phyloP scores from a whole-genome alignment of 768 basidiomycete genomes.

The Tulasnella sp. region DNA sequence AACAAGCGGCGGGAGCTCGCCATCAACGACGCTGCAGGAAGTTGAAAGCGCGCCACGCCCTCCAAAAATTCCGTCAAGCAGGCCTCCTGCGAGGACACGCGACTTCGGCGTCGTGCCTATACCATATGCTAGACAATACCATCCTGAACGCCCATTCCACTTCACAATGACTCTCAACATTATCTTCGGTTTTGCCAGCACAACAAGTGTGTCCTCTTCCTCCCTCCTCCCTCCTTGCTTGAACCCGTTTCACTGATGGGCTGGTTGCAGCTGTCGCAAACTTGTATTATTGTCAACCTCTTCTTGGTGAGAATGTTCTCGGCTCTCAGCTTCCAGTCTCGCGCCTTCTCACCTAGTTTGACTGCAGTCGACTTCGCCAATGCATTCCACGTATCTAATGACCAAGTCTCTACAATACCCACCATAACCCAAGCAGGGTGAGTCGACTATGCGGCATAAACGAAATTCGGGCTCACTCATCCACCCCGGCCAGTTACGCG shows the following conservation, averaged over 20 bases:
- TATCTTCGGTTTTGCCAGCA: constrained; percentile 30
- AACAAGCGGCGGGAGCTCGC: neutral
- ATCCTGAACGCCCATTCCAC: constrained; percentile 21
- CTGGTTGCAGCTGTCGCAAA: constrained; percentile 24
- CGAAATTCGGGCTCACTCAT: constrained; percentile 11
- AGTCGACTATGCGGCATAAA: neutral
- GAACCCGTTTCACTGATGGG: neutral
- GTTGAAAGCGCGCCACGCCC: neutral
- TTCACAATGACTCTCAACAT: constrained; percentile 26
- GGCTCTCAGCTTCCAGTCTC: neutral
- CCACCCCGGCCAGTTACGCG: constrained; percentile 46
- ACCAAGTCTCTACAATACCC: constrained; percentile 29
- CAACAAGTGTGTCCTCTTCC: constrained; percentile 23
- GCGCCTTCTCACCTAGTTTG: neutral
- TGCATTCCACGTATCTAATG: constrained; percentile 28
- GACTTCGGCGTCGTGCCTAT: constrained; percentile 36
- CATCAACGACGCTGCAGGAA: neutral
- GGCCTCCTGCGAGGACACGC: constrained; percentile 3
- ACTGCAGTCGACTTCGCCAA: constrained; percentile 26
- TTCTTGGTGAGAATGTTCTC: constrained; percentile 19
- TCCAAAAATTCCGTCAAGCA: neutral
- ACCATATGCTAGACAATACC: constrained; percentile 27
- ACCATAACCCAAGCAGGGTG: constrained; percentile 30
- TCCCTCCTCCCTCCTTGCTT: neutral
- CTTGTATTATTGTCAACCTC: constrained; percentile 25